phyloP scores from a whole-genome alignment of 257 asterid genomes.

The Nicotiana sylvestris region DNA sequence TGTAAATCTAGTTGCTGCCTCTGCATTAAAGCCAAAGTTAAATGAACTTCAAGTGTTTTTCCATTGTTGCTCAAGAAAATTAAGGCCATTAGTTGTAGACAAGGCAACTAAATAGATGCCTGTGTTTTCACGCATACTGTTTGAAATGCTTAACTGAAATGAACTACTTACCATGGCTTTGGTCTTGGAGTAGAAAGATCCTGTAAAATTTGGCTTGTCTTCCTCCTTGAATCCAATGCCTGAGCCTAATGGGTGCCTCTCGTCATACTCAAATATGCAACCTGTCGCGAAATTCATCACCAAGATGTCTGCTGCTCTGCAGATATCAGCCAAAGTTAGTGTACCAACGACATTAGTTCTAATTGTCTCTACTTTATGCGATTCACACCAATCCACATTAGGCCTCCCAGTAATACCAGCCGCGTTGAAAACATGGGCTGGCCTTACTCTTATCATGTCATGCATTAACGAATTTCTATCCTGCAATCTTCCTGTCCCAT shows the following conservation, averaged over 20 bases:
- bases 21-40: neutral
- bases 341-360: slow-evolving; percentile 12
- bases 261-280: slow-evolving; percentile 18
- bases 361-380: slow-evolving; percentile 15
- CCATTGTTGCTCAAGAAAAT: neutral
- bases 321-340: slow-evolving; percentile 17
- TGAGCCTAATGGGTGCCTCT: slow-evolving; percentile 13
- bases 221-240: slow-evolving; percentile 22
- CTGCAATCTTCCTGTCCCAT: slow-evolving; percentile 14
- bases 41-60: neutral
- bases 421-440: slow-evolving; percentile 17
- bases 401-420: slow-evolving; percentile 25
- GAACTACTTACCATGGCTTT: slow-evolving; percentile 17
- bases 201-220: slow-evolving; percentile 16
- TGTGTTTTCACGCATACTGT: neutral
- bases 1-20: neutral
- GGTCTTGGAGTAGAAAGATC: slow-evolving; percentile 19
- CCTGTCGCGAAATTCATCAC: slow-evolving; percentile 18
- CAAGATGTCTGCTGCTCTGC: neutral
- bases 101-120: neutral
- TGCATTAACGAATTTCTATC: neutral
- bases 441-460: slow-evolving; percentile 11
- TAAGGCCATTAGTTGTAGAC: too few species aligned
- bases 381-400: slow-evolving; percentile 23
- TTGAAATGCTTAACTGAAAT: neutral